Base-by-base conservation (phyloP, 2,329 filamentous ascomycete genomes). In the Blumeriella jaapii region DNA sequence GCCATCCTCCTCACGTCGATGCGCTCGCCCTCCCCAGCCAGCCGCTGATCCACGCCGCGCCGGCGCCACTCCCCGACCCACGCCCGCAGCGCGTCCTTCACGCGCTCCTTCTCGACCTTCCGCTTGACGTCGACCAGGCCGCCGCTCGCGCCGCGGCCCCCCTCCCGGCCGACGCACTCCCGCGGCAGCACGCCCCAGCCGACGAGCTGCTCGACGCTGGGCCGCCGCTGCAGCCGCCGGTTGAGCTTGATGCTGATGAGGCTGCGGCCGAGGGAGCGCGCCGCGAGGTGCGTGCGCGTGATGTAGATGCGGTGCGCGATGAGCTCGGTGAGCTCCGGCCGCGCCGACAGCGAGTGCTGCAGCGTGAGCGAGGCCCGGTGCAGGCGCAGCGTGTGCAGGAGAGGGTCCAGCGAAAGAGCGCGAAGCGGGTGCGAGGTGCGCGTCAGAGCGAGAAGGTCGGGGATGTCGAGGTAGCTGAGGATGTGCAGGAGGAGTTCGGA, bases 231-330 rank as follows among this genome's bases (percentile, higher is more conserved):
- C 2, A 83, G 63, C 8, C 69, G 68, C 30, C 71, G 69, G 16
- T 75, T 70, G 4, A 84, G 64, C 18, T 71, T 71, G 49, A 82
- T 82, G 33, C 35, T 69, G 5, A 75, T 70, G 2, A 84, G 64
- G 10, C 68, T 77, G 37, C 75, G 69, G 29, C 70, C 71, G 2
- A 84, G 66, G 14, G 65, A 63, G 13, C 76, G 69, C 3, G 78
- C 79, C 15, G 78, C 68, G 29, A 78, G 65, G 20, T 77, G 71
- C 10, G 74, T 82, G 36, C 68, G 64, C 25, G 76, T 79, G 26
- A 82, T 58, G 57, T 82, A 78, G 52, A 84, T 82, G 54, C 64
- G 68, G 25, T 75, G 68, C 14, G 64, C 58, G 34, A 78, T 74
- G 10, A 82, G 72, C 37, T 79, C 71, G 23, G 70, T 57, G 2